A percentile compares a stretch with the other conserved stretches of the same genome.
Evolutionary conservation across 1,284 basidiomycete genomes (phyloP).

Genomic region (Ustilago loliicola): DNA sequence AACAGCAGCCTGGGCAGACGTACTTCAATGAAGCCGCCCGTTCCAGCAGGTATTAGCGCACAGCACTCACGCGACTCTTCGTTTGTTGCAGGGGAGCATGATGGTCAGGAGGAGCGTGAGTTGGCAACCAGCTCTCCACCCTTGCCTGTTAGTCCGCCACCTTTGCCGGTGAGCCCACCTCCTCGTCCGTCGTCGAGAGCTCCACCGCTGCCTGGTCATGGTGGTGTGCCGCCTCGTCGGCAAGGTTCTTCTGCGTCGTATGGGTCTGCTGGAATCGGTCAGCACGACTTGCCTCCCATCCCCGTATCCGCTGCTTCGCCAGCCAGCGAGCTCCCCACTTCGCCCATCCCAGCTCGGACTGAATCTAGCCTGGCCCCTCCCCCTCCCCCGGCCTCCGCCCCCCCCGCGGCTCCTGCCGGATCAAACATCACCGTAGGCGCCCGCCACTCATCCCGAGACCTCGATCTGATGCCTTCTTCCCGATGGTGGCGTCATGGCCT

Average conservation of each 20-base stretch:
- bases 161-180: constrained; percentile 69
- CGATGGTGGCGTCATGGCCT: constrained; percentile 63
- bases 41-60: constrained; percentile 36
- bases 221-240: constrained; percentile 77
- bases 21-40: constrained; percentile 41
- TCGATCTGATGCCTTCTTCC: constrained; percentile 60
- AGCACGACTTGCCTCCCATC: constrained; percentile 36
- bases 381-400: constrained; percentile 12
- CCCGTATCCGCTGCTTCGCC: constrained; percentile 19
- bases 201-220: constrained; percentile 89
- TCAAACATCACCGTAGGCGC: constrained; percentile 25
- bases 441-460: constrained; percentile 54
- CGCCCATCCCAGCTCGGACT: constrained; percentile 7
- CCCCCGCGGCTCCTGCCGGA: not conserved
- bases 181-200: constrained; percentile 80
- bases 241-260: constrained; percentile 45
- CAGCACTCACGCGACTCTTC: constrained; percentile 36
- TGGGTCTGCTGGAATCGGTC: constrained; percentile 1
- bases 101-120: constrained; percentile 32
- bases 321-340: constrained; percentile 18
- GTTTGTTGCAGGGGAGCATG: constrained; percentile 22
- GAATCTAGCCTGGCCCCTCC: constrained; percentile 23
- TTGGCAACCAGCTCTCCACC: constrained; percentile 72
- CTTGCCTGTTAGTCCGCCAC: constrained; percentile 45
- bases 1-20: constrained; percentile 37